phyloP scores from a whole-genome alignment of 139 green algal genomes.

The Haematococcus lacustris region DNA sequence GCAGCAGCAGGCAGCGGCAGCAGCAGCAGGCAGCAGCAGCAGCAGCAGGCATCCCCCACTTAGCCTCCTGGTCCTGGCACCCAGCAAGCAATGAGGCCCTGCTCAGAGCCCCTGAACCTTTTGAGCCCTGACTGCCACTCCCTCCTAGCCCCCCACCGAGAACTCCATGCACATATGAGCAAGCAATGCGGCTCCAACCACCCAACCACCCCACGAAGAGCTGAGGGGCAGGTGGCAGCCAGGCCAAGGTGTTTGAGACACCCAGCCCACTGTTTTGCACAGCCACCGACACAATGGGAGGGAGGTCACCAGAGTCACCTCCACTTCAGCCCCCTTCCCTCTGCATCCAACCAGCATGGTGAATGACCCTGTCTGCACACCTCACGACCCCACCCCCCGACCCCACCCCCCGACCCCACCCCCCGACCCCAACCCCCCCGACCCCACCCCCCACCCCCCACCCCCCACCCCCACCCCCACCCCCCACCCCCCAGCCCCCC shows the following conservation, averaged over 20 bases:
- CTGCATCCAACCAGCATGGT: not conserved
- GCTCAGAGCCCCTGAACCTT: not conserved
- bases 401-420: too few relatives aligned
- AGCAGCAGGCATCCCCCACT: not conserved
- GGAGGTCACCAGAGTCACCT: not conserved
- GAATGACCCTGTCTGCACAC: not conserved
- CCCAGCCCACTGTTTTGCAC: not conserved
- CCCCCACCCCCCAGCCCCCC: too few relatives aligned
- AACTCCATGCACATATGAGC: not conserved
- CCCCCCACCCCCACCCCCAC: too few relatives aligned
- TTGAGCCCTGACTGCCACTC: not conserved
- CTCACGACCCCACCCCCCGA: too few relatives aligned
- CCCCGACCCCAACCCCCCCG: too few relatives aligned
- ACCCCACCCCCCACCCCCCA: too few relatives aligned
- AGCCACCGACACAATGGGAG: not conserved
- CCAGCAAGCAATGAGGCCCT: not conserved
- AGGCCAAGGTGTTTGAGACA: not conserved
- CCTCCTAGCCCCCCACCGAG: not conserved
- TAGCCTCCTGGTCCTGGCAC: not conserved
- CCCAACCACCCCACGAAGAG: too few relatives aligned
- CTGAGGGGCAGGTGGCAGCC: not conserved
- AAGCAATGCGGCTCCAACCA: not conserved
- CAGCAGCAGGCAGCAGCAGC: too few relatives aligned
- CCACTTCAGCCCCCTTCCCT: not conserved
- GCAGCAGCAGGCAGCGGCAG: not conserved